Base-by-base conservation (phyloP, 805 yeast species). In the Barnettozyma sp. region DNA sequence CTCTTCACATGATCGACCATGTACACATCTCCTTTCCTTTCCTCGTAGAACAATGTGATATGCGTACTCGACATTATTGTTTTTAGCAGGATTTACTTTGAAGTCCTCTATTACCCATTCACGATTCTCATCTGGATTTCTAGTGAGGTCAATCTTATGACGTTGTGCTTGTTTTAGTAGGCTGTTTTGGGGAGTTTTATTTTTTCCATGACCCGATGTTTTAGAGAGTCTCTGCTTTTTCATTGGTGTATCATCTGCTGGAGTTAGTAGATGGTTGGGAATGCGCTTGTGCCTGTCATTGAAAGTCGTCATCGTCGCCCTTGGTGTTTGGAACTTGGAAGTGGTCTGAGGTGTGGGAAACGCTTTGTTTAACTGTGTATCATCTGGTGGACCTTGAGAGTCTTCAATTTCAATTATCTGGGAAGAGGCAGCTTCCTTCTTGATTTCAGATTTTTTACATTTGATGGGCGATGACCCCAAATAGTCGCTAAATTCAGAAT, bases 61-160 rank as follows among this genome's bases (percentile, higher is more conserved):
- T 3, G 69, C 68, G 36, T 48, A 48, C 4, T 39, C 40, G 6
- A 42, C 14, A 8, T 52, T 45, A n/a, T 49, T 48, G 29, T 58
- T 61, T 34, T 37, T 39, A 4, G 44, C 37, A 4, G 63, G 62
- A 34, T 65, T 65, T 13, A 60, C 50, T 15, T 58, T 51, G 43
- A 65, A 65, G 38, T 65, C 70, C 21, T 52, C 58, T 3, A 58
- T 53, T 8, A 57, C 52, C 70, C 70, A 65, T 9, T 50, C 50
- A 4, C 64, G 49, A 11, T 42, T 35, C 17, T 36, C 25, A 5
- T 23, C n/a, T 7, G 51, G 50, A 23, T 53, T 40, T 3, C 11
- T 15, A 1, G 54, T 36, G 0, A 51, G 26, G 27, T 52, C 46
- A 2, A 40, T 9, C 17, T 29, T 29, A 7, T 25, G 8, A n/a